Base-by-base conservation (phyloP, 306 rosid genomes). In the Quercus agrifolia region DNA sequence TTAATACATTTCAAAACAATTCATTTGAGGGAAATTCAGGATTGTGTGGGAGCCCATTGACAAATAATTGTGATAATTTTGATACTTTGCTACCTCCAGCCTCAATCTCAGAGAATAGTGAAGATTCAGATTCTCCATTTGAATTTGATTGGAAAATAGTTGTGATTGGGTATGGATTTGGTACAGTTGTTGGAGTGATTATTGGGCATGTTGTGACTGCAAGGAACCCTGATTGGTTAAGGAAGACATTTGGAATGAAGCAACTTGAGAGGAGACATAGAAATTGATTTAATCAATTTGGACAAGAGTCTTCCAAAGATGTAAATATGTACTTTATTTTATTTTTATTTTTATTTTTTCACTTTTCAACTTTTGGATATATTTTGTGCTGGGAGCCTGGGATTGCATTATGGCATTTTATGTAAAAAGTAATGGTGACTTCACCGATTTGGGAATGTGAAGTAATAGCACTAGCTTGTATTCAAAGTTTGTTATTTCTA, bases 41-140 rank as follows among this genome's bases (percentile, higher is more conserved):
- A 52, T 35, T 77, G 18, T 77, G 85, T 19, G 81, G 70, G 19
- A n/a, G 14, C 3, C 85, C 76, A 7, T 67, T 78, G 28, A 21
- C 73, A 62, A 73, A 78, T 11, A 78, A 78, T 67, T 83, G 86
- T 69, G 79, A 78, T 11, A 78, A 78, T 67, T 83, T 83, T 69
- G 79, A 28, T 7, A 44, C 52, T 46, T 46, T 11, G 15, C 52
- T 46, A 8, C 74, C 33, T 3, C 54, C 35, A 35, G 14, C 80
- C 31, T 77, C 31, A 62, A 66, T 13, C 64, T 7, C 18, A 30
- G 19, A 38, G 59, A 73, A 77, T 2, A 44, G 46, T 1, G 28
- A 64, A 28, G 49, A 66, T 30, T 55, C 71, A 12, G 33, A 55
- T 2, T 70, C 70, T 23, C 64, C 6, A 15, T 69, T 78, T 55